Conservation (phyloP, 148 eudicot genomes). For the Euryodendron excelsum region DNA sequence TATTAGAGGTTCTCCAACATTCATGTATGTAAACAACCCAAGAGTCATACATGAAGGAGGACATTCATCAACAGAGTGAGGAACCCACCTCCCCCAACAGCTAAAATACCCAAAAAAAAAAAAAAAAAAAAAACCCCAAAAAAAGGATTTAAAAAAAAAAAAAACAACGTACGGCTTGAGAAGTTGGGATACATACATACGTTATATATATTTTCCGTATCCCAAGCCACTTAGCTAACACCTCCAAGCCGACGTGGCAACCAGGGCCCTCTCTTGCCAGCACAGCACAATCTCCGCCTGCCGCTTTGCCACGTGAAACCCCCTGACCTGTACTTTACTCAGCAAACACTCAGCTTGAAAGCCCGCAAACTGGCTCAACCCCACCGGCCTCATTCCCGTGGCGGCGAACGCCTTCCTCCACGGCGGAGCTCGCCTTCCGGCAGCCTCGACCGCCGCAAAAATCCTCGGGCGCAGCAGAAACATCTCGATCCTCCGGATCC, state of each 20-base stretch:
- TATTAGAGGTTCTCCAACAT: neutral
- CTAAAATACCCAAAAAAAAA: neutral
- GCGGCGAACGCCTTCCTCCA: conserved; percentile 70
- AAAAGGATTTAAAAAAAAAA: too few relatives aligned
- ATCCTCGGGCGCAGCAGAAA: conserved; percentile 74
- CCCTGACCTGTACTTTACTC: conserved; percentile 65
- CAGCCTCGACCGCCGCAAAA: conserved; percentile 60
- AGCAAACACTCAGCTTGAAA: conserved; percentile 83
- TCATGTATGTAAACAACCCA: too few relatives aligned
- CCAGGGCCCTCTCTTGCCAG: conserved; percentile 79
- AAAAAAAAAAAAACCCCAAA: neutral
- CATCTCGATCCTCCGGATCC: conserved; percentile 67
- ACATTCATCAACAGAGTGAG: too few relatives aligned
- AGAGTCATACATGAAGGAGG: neutral
- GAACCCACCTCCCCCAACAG: too few relatives aligned
- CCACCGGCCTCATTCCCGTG: conserved; percentile 69
- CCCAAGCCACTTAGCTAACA: conserved; percentile 23
- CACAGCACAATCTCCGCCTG: conserved; percentile 92
- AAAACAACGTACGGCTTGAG: too few relatives aligned
- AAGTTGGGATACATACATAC: too few relatives aligned
- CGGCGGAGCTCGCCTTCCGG: conserved; percentile 44
- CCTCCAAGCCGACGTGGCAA: conserved; percentile 91
- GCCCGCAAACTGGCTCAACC: conserved; percentile 78
- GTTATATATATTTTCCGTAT: too few relatives aligned
- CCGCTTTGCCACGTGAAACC: conserved; percentile 83